Base-by-base conservation (phyloP, 73 alveolate species). In the Uronychia binucleata region DNA sequence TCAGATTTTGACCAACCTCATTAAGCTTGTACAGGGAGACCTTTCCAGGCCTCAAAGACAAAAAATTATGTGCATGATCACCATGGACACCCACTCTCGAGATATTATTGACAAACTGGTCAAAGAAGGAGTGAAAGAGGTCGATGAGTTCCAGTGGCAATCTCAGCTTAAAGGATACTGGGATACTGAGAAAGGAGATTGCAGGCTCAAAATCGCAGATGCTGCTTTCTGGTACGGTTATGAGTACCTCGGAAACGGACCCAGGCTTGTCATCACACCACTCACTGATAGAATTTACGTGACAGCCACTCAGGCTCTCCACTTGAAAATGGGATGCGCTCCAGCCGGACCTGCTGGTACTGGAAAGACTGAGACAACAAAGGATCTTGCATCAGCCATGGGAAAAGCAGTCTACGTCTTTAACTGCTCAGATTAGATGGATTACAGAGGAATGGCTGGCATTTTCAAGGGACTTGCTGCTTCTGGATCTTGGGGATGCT, bases 301-400 rank as follows among this genome's bases (percentile, higher is more conserved):
- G 89, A 99, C 99, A 77, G 99, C 99, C 57, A 98, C 99, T 0
- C 99, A 99, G 90, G 99, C 99, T 34, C 95, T 99, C 75, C 99
- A 99, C 91, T 90, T 98, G 93, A 98, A 98, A 93, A 99, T 99
- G 99, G 99, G 99, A 81, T 99, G 99, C 92, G 99, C 99, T 14
- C 99, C 99, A 8, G 99, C 99, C n/a, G 99, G 99, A 27, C 99
- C 99, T 0, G 99, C 99, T 29, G 99, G 99, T 78, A 99, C 99
- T 29, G 99, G 99, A n/a, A 99, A 99, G 94, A 99, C 99, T 35
- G 99, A 99, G 94, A 97, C 99, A 30, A 99, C 99, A 76, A 99
- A 99, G 92, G 99, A 99, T 94, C 96, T 99, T 80, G 99, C 99
- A 0, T 94, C 99, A 32, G 99, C 99, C 26, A 87, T 98, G 98